Evolutionary conservation across 768 basidiomycete genomes (phyloP), one percentile per base, ranked within the genome.

Genomic region (Naganishia friedmannii): DNA sequence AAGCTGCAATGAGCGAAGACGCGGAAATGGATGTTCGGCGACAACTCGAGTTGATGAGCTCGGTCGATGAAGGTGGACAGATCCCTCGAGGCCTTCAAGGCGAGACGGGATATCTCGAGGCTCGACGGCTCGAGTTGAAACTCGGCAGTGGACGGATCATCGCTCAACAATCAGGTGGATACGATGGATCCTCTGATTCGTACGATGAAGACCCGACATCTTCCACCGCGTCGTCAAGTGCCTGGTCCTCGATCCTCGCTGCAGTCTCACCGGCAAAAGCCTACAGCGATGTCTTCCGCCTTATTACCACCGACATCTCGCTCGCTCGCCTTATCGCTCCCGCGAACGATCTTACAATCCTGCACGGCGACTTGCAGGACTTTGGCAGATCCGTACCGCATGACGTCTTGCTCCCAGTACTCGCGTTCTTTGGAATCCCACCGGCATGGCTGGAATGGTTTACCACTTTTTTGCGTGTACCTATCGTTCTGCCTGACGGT

Each of bases 361-460:
- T 69, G 21, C 68, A 69, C 29, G 56, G 56, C 56, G 68, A 69
- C 28, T 26, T 69, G 29, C 56, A 69, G 28, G 68, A 69, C 42
- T 69, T 69, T 63, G 56, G 68, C 0, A 9, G 45, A 26, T 58
- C 56, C 42, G 45, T 69, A 4, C n/a, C 56, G 21, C 68, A 69
- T n/a, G 55, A 57, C 29, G 68, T 69, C 26, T 37, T 58, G 8
- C 31, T 60, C 17, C 42, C 68, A 3, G 48, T 69, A 8, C 58
- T 69, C 57, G 45, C 58, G 29, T 69, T 29, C 45, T 69, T 69
- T 26, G 68, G 68, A 6, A 51, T 58, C 12, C 68, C 68, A 1
- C 23, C 32, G 26, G 9, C 57, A 17, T 60, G 68, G 68, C 39
- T 60, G n/a, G 48, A 63, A 53, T 69, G 56, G 39, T 58, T 60